Conservation (phyloP, 163 green algal species). For the Chlamydomonas reinhardtii region DNA sequence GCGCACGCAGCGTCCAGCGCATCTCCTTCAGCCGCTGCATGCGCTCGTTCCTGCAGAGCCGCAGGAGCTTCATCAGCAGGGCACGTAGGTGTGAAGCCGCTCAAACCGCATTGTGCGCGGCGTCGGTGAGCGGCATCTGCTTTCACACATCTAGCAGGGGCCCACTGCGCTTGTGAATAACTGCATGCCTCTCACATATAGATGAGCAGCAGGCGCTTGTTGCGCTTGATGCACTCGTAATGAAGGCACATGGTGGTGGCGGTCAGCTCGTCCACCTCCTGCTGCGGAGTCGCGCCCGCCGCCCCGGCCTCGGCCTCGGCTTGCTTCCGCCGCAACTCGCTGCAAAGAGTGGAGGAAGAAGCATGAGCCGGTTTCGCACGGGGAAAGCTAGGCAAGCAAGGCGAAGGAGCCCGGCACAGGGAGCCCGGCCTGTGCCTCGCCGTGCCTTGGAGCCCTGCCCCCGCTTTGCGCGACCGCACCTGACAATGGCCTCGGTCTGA, state of each 20-base stretch:
- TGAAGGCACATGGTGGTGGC: conserved; percentile 56
- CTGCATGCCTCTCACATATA: conserved; percentile 69
- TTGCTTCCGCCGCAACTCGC: conserved; percentile 27
- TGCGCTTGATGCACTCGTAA: conserved; percentile 58
- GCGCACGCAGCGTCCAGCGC: conserved; percentile 43
- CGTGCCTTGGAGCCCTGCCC: too few species aligned
- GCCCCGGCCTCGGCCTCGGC: neutral
- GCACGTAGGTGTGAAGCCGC: neutral
- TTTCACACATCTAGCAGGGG: too few species aligned
- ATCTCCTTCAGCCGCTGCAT: conserved; percentile 55
- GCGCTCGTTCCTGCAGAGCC: conserved; percentile 46
- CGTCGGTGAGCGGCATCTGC: too few species aligned
- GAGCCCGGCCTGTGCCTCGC: too few species aligned
- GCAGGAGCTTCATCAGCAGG: neutral
- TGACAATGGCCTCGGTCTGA: conserved; percentile 33
- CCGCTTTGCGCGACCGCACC: neutral
- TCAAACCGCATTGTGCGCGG: too few species aligned
- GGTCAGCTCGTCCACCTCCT: conserved; percentile 15
- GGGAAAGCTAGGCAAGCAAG: too few species aligned
- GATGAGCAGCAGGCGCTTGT: conserved; percentile 60
- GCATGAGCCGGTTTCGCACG: too few species aligned
- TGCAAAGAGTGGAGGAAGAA: neutral
- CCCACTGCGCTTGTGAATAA: too few species aligned
- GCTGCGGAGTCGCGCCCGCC: neutral
- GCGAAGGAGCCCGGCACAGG: too few species aligned